Base-by-base conservation (phyloP, 768 basidiomycete genomes). In the Russula sp. region DNA sequence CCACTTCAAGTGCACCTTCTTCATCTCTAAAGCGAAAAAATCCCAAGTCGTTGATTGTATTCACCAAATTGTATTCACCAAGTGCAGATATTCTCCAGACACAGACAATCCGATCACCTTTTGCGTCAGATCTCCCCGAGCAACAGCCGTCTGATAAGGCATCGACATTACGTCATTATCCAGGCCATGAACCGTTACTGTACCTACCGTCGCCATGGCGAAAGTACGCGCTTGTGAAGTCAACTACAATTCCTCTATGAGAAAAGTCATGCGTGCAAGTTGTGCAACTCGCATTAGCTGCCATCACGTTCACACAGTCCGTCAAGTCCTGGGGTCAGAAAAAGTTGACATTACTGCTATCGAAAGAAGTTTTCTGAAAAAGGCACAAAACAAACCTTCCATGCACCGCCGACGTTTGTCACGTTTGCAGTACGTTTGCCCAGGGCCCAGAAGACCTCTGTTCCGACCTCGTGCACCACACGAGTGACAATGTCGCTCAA, bases 31-130 rank as follows among this genome's bases (percentile, higher is more conserved):
- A 55, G 87, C 87, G 73, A 89, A 89, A 69, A 85, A 86, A 74
- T n/a, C n/a, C n/a, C n/a, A n/a, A n/a, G 74, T 89, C 88, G 76
- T 98, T 98, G 84, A 98, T 98, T 18, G 96, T 98, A 76, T 94
- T n/a, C n/a, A n/a, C n/a, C n/a, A n/a, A n/a, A n/a, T n/a, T n/a
- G n/a, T n/a, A n/a, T n/a, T 93, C 56, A 97, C 95, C 68, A 99
- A 80, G 67, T 86, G 88, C n/a, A 96, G 79, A 79, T 98, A 96
- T 77, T 99, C 96, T 72, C 96, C 96, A 18, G 92, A 89, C 5
- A 96, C 95, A 1, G 89, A 87, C 22, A 98, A 91, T 46, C 92
- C 94, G 10, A 84, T 85, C 67, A 98, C 93, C 79, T 98, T 98
- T 73, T 91, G 87, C 0, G 90, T 94, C 73, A 99, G 79, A 73